phyloP scores from a whole-genome alignment of 768 basidiomycete genomes.

The Rhizopogon rudus region DNA sequence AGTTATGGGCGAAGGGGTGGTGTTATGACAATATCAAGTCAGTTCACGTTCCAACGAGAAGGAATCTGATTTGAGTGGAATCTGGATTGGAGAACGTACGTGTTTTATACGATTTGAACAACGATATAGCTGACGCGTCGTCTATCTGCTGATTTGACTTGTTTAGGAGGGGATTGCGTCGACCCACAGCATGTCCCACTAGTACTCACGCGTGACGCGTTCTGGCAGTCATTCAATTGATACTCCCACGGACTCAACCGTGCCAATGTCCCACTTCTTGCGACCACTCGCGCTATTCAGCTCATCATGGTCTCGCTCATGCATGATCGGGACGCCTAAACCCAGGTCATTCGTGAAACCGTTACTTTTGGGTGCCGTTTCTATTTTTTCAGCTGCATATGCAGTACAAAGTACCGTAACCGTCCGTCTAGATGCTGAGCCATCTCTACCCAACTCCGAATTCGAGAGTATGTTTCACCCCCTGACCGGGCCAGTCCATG shows the following conservation, averaged over 20 bases:
- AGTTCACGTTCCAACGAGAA: neutral
- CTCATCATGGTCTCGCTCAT: constrained; percentile 3
- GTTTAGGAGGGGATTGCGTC: constrained; percentile 1
- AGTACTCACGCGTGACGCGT: neutral
- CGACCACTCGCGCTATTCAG: constrained; percentile 1
- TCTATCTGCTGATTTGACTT: neutral
- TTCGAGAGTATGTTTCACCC: constrained; percentile 15
- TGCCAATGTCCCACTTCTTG: neutral
- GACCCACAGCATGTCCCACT: constrained; percentile 3
- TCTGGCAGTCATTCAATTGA: neutral
- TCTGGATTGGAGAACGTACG: constrained; percentile 19
- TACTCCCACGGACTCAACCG: neutral
- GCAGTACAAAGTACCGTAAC: constrained; percentile 18
- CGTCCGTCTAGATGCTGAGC: constrained; percentile 44
- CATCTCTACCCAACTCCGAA: constrained; percentile 5
- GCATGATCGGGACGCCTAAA: neutral
- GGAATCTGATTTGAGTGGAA: constrained; percentile 6
- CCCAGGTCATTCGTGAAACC: constrained; percentile 14
- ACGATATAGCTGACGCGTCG: constrained; percentile 24
- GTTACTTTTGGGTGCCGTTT: constrained; percentile 28
- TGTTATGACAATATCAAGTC: neutral
- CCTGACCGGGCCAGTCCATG: neutral
- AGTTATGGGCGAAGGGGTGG: neutral
- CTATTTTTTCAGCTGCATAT: constrained; percentile 26
- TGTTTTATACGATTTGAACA: constrained; percentile 7